Conservation (phyloP, 208 protist genomes). For the Entamoeba invadens region DNA sequence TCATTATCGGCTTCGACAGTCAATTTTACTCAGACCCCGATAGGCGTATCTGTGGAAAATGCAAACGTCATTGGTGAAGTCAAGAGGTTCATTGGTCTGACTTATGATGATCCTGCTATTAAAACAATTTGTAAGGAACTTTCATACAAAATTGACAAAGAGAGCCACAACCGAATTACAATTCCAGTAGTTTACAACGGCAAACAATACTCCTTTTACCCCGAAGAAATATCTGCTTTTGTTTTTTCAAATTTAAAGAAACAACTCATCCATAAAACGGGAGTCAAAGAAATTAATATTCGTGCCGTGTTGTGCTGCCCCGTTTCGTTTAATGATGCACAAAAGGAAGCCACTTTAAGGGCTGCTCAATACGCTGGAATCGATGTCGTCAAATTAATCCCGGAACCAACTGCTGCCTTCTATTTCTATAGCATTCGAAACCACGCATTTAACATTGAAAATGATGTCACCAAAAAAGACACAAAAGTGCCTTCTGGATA, state of each 20-base stretch:
- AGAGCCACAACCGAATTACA: background rate
- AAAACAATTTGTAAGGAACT: too few species aligned
- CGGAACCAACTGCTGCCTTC: conserved; percentile 88
- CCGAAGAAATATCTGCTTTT: background rate
- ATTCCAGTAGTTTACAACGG: background rate
- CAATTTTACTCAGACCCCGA: too few species aligned
- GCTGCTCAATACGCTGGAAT: conserved; percentile 84
- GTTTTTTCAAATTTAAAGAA: background rate
- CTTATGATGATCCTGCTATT: background rate
- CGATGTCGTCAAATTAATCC: conserved; percentile 83
- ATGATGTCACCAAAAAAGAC: too few species aligned
- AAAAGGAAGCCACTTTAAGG: conserved; percentile 94
- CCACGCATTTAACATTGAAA: too few species aligned
- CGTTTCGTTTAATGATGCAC: conserved; percentile 95
- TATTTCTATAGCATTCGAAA: too few species aligned
- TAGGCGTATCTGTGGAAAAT: too few species aligned
- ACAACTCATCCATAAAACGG: conserved; percentile 81
- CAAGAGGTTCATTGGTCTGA: background rate
- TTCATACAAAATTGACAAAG: background rate
- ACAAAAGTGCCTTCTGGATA: too few species aligned
- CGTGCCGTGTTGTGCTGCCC: conserved; percentile 72
- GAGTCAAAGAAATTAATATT: conserved; percentile 66
- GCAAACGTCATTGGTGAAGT: too few species aligned
- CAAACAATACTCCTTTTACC: background rate
- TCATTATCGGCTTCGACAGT: too few species aligned